Evolutionary conservation across 495 filamentous ascomycete genomes (phyloP).

Genomic region (Tuber brumale): DNA sequence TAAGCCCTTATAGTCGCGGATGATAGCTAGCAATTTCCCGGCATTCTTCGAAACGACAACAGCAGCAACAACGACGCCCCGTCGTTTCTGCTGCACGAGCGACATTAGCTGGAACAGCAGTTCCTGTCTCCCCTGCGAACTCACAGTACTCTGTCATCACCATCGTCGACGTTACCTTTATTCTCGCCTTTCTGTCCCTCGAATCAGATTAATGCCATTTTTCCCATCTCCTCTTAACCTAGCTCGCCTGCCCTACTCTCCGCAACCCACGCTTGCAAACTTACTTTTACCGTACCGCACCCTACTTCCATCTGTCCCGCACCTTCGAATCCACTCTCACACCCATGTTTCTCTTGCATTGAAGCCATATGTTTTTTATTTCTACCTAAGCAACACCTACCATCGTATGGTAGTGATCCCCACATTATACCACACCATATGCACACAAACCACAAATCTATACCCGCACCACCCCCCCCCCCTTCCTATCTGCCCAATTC

Average conservation of each 20-base stretch:
- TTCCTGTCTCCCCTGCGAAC: not conserved
- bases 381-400: not conserved
- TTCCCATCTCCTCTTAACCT: not conserved
- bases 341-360: not conserved
- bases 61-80: constrained; percentile 1
- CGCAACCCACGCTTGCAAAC: not conserved
- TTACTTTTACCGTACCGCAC: not conserved
- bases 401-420: not conserved
- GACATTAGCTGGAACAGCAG: not conserved
- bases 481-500: not conserved
- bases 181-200: not conserved
- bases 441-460: not conserved
- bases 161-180: not conserved
- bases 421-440: not conserved
- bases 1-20: not conserved
- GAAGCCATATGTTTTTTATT: not conserved
- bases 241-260: not conserved
- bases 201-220: constrained; percentile 1
- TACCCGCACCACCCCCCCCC: not conserved
- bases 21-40: not conserved
- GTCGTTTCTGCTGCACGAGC: not conserved
- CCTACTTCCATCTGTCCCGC: not conserved
- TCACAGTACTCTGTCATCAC: not conserved
- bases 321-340: not conserved
- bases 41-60: constrained; percentile 16